Evolutionary conservation across 345 rosid species (phyloP).

Genomic region (Luvunga scandens): DNA sequence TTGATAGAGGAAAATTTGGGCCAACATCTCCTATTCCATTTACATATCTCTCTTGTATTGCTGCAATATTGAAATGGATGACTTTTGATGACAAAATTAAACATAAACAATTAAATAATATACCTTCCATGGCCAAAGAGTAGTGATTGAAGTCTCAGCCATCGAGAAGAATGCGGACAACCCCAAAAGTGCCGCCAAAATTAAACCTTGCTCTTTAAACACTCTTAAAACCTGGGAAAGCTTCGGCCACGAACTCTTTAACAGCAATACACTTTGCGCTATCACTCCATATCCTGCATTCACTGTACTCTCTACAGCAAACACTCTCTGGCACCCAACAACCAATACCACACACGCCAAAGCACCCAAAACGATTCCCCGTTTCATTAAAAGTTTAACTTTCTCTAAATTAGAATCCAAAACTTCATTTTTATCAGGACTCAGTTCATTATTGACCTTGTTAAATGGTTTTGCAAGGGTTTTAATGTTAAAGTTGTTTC

Average conservation of each 20-base stretch:
- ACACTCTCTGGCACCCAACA: conserved; percentile 53
- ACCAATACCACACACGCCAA: conserved; percentile 58
- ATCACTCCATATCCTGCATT: conserved; percentile 74
- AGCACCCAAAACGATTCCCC: conserved; percentile 59
- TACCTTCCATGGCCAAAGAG: conserved; percentile 98
- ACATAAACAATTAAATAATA: not conserved
- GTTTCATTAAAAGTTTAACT: conserved; percentile 41
- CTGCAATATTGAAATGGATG: not conserved
- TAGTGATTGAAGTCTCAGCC: conserved; percentile 96
- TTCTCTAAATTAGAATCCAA: conserved; percentile 29
- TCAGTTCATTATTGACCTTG: conserved; percentile 25
- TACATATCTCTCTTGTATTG: not conserved
- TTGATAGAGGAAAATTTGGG: not conserved
- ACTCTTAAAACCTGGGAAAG: conserved; percentile 61
- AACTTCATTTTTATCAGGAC: conserved; percentile 13
- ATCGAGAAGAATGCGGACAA: conserved; percentile 90
- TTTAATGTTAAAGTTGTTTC: conserved; percentile 23
- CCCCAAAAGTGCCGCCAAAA: conserved; percentile 68
- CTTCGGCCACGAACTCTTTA: conserved; percentile 73
- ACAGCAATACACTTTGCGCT: conserved; percentile 53
- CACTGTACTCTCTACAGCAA: conserved; percentile 60
- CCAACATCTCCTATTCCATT: not conserved
- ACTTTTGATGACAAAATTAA: not conserved
- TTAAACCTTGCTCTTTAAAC: conserved; percentile 77
- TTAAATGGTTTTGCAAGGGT: conserved; percentile 22